phyloP scores from a whole-genome alignment of 495 filamentous ascomycete genomes.

The Penicillium crystallinum region DNA sequence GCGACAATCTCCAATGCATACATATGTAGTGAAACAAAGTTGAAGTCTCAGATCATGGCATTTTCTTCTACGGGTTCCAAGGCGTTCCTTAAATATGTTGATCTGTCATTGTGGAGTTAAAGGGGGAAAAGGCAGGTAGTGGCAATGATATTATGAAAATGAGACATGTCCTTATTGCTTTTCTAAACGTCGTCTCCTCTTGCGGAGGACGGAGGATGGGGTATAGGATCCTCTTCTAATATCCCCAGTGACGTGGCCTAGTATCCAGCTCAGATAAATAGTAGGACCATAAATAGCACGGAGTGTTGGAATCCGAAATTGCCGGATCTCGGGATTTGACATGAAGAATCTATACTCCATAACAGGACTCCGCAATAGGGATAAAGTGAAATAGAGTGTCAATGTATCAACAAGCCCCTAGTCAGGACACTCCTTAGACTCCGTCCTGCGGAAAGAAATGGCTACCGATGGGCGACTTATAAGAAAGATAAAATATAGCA shows the following conservation, averaged over 20 bases:
- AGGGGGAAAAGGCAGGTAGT: conserved; percentile 4
- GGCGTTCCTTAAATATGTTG: neutral
- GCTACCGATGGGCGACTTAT: neutral
- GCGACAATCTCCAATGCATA: neutral
- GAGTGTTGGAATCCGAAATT: neutral
- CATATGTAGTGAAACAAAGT: neutral
- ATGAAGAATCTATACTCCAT: too few relatives aligned
- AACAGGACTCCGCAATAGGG: too few relatives aligned
- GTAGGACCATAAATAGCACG: neutral
- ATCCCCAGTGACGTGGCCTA: neutral
- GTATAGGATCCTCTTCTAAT: too few relatives aligned
- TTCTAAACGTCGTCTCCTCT: too few relatives aligned
- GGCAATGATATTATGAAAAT: conserved; percentile 7
- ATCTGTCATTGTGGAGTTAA: conserved; percentile 2
- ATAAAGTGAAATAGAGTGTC: too few relatives aligned
- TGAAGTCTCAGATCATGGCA: neutral
- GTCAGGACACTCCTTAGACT: too few relatives aligned
- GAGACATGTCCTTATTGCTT: conserved; percentile 8
- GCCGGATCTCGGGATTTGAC: neutral
- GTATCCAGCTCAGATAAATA: neutral
- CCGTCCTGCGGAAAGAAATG: too few relatives aligned
- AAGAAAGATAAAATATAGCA: neutral
- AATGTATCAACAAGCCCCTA: too few relatives aligned
- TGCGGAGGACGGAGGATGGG: too few relatives aligned
- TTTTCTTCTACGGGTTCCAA: neutral